Base-by-base conservation (phyloP, 139 green algal genomes). In the Pleodorina starrii region DNA sequence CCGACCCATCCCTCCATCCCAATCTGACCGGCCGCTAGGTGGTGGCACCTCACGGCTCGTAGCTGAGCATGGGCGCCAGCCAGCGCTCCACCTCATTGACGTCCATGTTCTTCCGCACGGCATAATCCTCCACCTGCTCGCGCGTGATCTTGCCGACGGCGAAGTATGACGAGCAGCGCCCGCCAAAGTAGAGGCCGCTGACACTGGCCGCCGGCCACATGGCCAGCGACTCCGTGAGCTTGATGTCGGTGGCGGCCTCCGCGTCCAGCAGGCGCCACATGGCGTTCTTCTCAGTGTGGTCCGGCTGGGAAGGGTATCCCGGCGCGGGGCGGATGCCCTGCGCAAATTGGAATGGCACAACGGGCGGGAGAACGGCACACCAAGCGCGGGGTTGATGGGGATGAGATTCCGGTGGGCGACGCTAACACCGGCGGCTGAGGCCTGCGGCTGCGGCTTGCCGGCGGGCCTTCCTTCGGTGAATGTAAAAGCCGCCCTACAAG, bases 241-340 rank as follows among this genome's bases (percentile, higher is more conserved):
- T 48, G 85, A 99, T 98, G 74, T 95, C 96, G 12, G 94, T 98
- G 85, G 95, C 68, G 44, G 94, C 91, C 84, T 99, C 92, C 4
- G 96, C 92, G 14, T 96, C 91, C 94, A 99, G 97, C 43, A 99
- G 91, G n/a, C 96, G 46, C 98, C 98, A 99, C 98, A 99, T 99
- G 46, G 96, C 97, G 29, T 75, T 48, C 94, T 99, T 99, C 95
- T 99, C 98, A 1, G 97, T 99, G 95, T 99, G 98, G 91, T 99
- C 98, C 1, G 98, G 98, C 94, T 99, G 98, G 4, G 93, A 97
- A n/a, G 98, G 98, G 94, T 99, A 99, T n/a, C 98, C 98, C 0
- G 98, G 95, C 19, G 98, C 98, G 11, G 98, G 98, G 5, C 98
- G 96, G 93, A 99, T 99, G 87, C 98, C 98, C 92, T 97, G 92